Conservation (phyloP, 2,329 filamentous ascomycete species). For the Botrytis pseudocinerea region DNA sequence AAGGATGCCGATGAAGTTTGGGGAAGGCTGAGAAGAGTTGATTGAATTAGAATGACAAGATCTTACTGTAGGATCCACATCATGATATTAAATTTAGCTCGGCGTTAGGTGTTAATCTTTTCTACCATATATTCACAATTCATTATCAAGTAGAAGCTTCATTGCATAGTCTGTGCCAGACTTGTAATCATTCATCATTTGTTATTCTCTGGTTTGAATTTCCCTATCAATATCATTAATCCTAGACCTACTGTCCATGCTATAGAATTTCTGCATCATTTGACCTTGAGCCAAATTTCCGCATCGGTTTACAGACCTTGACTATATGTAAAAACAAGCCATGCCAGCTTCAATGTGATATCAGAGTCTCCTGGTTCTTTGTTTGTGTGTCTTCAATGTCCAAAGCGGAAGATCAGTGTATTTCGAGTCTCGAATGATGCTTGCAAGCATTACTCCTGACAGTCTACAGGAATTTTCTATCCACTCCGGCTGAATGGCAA, state of each 20-base stretch:
- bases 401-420: neutral
- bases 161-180: neutral
- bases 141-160: neutral
- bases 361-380: neutral
- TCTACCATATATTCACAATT: neutral
- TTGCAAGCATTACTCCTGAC: neutral
- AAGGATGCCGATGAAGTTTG: slow-evolving; percentile 86
- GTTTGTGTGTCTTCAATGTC: neutral
- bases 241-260: neutral
- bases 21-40: slow-evolving; percentile 58
- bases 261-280: neutral
- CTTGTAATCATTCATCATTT: neutral
- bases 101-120: neutral
- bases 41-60: slow-evolving; percentile 25
- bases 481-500: neutral
- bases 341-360: neutral
- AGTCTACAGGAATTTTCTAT: rapidly evolving
- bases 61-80: neutral
- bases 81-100: neutral
- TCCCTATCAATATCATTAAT: neutral
- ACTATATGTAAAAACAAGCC: neutral
- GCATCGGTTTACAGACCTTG: no score
- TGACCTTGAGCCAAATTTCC: neutral
- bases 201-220: neutral
- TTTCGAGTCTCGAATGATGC: neutral